Percentiles rank a stretch among this genome's conserved stretches.
phyloP scores from a whole-genome alignment of 2,329 filamentous ascomycete species.

The Aspergillus bombycis region DNA sequence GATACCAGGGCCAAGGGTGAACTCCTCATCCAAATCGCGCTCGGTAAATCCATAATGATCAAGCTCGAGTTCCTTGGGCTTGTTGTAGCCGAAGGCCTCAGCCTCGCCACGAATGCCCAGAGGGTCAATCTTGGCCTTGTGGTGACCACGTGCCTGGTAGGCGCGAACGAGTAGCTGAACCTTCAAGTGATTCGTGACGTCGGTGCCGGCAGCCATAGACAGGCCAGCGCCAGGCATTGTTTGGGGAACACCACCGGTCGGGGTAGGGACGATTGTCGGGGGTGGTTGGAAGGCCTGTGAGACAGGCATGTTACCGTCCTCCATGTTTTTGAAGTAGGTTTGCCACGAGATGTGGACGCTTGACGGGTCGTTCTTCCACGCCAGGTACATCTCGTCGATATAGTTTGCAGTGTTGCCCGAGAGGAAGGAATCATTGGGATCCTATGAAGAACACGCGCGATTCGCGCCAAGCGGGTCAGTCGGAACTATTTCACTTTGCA shows the following conservation, averaged over 20 bases:
- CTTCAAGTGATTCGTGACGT: conserved; percentile 95
- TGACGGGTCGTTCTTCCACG: conserved; percentile 91
- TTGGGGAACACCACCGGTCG: conserved; percentile 75
- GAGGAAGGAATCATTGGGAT: conserved; percentile 94
- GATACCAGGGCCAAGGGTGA: conserved; percentile 90
- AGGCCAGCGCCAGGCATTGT: conserved; percentile 71
- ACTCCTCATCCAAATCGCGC: conserved; percentile 89
- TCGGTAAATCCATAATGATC: conserved; percentile 95
- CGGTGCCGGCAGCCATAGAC: conserved; percentile 69
- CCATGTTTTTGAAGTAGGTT: conserved; percentile 99
- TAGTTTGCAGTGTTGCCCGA: conserved; percentile 98
- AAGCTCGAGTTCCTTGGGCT: conserved; percentile 89
- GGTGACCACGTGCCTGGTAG: conserved; percentile 96
- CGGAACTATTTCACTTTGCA: neutral
- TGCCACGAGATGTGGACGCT: conserved; percentile 99
- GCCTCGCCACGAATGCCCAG: conserved; percentile 88
- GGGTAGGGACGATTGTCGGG: conserved; percentile 83
- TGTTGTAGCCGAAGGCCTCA: conserved; percentile 80
- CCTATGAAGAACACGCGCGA: conserved; percentile 46
- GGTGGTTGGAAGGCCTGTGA: conserved; percentile 96
- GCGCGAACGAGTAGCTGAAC: conserved; percentile 95
- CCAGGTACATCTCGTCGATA: conserved; percentile 99
- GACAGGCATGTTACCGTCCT: conserved; percentile 95
- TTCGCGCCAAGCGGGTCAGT: conserved; percentile 24
- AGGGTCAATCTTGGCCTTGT: conserved; percentile 97